These are phyloP conservation scores for Raddia distichophylla DNA, from an alignment of 176 grass and related monocot genomes.

Conservation along the genomic window DNA sequence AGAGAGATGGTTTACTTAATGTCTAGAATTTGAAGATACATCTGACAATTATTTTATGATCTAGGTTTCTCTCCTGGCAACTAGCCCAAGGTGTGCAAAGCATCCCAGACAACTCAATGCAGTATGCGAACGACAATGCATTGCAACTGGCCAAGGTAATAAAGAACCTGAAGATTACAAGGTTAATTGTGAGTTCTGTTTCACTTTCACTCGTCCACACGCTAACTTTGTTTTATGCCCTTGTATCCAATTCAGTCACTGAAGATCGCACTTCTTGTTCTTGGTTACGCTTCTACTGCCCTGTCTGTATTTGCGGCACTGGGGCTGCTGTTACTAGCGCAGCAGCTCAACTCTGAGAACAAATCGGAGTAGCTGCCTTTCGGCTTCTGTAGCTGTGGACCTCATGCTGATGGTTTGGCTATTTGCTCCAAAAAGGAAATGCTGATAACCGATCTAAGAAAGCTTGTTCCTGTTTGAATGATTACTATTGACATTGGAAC, in stretches of 20 bases:
- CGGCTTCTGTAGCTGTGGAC: background rate
- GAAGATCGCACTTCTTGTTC: slow-evolving; percentile 61
- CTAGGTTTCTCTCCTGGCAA: slow-evolving; percentile 78
- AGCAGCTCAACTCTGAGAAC: slow-evolving; percentile 60
- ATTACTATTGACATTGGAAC: background rate
- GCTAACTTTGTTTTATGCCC: slow-evolving; percentile 15
- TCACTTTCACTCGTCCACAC: background rate
- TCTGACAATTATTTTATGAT: background rate
- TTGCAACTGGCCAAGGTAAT: slow-evolving; percentile 62
- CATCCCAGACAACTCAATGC: slow-evolving; percentile 55
- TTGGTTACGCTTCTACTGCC: slow-evolving; percentile 62
- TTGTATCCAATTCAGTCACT: slow-evolving; percentile 60
- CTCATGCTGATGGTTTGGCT: background rate
- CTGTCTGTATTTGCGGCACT: slow-evolving; percentile 51
- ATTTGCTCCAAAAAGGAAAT: background rate
- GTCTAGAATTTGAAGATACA: background rate
- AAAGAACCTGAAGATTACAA: background rate
- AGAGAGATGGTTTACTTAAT: background rate
- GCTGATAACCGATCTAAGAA: background rate
- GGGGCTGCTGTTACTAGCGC: slow-evolving; percentile 65
- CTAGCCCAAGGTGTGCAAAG: slow-evolving; percentile 74
- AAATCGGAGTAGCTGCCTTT: slow-evolving; percentile 46
- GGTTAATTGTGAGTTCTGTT: slow-evolving; percentile 19
- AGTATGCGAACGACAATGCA: slow-evolving; percentile 69
- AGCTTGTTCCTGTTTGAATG: background rate